Base-by-base conservation (phyloP, 352 stramenopile species). In the Blastocystis sp. region DNA sequence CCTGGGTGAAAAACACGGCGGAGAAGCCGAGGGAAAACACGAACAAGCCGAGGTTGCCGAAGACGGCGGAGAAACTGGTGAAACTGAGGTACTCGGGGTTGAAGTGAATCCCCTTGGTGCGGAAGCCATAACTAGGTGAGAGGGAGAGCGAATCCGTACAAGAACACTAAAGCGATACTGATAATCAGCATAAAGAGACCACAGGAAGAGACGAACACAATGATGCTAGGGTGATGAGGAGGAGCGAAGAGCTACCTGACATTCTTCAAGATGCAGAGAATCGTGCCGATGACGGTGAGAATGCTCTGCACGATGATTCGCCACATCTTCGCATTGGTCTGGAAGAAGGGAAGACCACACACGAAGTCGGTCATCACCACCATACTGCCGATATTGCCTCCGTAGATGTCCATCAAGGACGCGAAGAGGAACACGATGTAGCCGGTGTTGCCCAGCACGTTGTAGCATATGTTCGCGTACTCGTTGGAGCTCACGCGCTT, bases 281-380 rank as follows among this genome's bases (percentile, higher is more conserved):
- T 1, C 10, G 66, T 80, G 16, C 41, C 26, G 2, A 89, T 9
- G 4, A 89, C 60, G 19, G 67, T 80, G 3, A 80, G 63, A 19
- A 89, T 6, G 1, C 19, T n/a, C 31, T 80, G 67, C 39, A 80
- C 62, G 9, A 77, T 29, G 26, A 35, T 37, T 16, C 63, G 41
- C 16, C 66, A 66, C 39, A 26, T 4, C 13, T 3, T 60, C 12
- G 50, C n/a, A 39, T 89, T 76, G 37, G 29, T 45, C 19, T 16
- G 33, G 29, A 89, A 39, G 12, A 85, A 59, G 1, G 74, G 74
- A 37, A 85, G 74, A 50, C n/a, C 31, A 10, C 41, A 33, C 31
- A 77, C 24, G 31, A 89, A 89, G 29, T 89, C 63, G 12, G 67
- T 80, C 79, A 89, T 89, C 24, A 89, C 79, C 6, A 55, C 66